phyloP scores from a whole-genome alignment of 345 rosid species.

The Boechera retrofracta region DNA sequence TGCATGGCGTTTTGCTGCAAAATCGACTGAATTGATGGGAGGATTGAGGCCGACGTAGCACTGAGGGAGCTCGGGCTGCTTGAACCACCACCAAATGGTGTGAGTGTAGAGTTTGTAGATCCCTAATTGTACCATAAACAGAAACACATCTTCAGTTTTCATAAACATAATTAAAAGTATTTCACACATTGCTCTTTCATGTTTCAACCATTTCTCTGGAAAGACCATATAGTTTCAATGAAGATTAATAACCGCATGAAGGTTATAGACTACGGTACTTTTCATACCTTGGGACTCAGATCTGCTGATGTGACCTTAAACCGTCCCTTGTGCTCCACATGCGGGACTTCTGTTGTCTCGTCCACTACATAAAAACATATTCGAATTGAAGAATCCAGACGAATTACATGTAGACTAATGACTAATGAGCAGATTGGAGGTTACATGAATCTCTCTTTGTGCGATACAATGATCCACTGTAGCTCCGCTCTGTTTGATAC shows the following conservation, averaged over 20 bases:
- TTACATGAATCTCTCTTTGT: constrained; percentile 70
- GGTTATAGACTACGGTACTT: constrained; percentile 23
- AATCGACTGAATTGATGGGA: constrained; percentile 79
- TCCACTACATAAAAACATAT: constrained; percentile 55
- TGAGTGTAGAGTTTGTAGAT: constrained; percentile 56
- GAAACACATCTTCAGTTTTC: constrained; percentile 25
- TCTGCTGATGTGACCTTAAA: constrained; percentile 89
- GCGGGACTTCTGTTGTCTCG: constrained; percentile 76
- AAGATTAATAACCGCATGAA: neutral
- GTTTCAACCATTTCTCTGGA: constrained; percentile 18
- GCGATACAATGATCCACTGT: constrained; percentile 77
- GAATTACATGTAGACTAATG: constrained; percentile 30
- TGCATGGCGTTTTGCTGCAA: constrained; percentile 84
- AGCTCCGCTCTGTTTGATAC: constrained; percentile 66
- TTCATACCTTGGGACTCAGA: constrained; percentile 82
- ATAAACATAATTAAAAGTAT: constrained; percentile 2
- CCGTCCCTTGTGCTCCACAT: constrained; percentile 87
- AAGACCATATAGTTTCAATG: constrained; percentile 21
- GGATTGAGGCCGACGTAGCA: constrained; percentile 53
- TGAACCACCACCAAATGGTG: constrained; percentile 56
- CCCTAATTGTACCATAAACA: constrained; percentile 56
- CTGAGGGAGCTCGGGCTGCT: constrained; percentile 57
- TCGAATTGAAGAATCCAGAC: constrained; percentile 13
- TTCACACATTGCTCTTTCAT: constrained; percentile 10
- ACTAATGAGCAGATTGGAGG: constrained; percentile 55